Conservation (phyloP, 345 rosid species). For the Eucalyptus caleyi region DNA sequence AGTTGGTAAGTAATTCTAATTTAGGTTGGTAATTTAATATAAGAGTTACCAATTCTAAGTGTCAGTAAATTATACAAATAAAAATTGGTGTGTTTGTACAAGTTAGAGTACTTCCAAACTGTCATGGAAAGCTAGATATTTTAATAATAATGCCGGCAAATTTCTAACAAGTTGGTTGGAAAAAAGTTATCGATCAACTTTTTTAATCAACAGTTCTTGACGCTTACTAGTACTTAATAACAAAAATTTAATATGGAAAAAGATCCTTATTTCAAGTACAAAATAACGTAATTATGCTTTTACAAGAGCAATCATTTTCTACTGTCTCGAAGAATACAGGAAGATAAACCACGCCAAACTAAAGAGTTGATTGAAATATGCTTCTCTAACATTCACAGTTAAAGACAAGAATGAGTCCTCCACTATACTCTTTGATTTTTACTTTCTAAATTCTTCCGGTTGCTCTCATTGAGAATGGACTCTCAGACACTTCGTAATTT, state of each 20-base stretch:
- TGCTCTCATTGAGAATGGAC: neutral
- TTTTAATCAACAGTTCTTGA: neutral
- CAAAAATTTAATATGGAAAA: neutral
- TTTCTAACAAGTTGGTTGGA: neutral
- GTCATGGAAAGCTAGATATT: neutral
- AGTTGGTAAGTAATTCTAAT: neutral
- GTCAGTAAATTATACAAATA: neutral
- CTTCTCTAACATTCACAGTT: neutral
- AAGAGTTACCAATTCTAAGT: neutral
- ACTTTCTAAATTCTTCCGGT: neutral
- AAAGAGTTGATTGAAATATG: neutral
- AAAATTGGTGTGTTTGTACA: neutral
- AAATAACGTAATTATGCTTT: neutral
- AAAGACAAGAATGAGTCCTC: neutral
- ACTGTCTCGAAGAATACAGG: neutral
- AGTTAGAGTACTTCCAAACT: neutral
- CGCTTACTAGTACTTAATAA: neutral
- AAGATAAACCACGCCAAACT: neutral
- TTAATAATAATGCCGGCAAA: neutral
- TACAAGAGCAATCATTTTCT: neutral
- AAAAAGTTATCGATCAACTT: neutral
- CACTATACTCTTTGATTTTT: neutral
- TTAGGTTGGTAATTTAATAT: neutral
- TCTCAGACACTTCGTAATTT: neutral
- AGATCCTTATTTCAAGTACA: neutral